Evolutionary conservation across 768 basidiomycete genomes (phyloP), one percentile per base, ranked within the genome.

Genomic region (Tricholoma sp.): DNA sequence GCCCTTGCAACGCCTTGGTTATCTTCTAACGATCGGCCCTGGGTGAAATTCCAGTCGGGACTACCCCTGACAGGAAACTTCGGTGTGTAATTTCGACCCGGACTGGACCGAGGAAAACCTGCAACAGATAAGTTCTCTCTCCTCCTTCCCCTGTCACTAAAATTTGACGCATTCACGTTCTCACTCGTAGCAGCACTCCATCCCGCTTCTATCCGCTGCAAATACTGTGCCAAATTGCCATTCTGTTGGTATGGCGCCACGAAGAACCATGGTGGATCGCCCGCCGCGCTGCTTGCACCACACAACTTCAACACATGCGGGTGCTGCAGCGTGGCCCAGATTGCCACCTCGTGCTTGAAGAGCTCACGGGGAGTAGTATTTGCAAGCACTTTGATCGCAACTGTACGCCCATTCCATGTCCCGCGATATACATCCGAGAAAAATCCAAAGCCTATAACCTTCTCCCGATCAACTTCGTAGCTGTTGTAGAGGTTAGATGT

Each of bases 381-480:
- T 1, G 83, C 78, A 13, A 91, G 73, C 3, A 89, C 81, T 69
- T 92, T 91, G 75, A 91, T 78, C 3, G 88, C 85, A 7, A 91
- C 89, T 0, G 75, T 74, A 17, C 76, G 75, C 2, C 76, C 79
- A 34, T 81, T 76, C 90, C 91, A 94, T 9, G 70, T 78, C 0
- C 90, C 91, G n/a, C 77, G 75, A 69, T 86, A 91, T 5, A 93
- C 89, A 54, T 86, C 81, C 24, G 24, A 87, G 72, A 91, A 89
- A 70, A 81, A 85, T 0, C 91, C 90, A 17, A 82, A 63, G 4
- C 89, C 86, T 56, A 94, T 84, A 66, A 83, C 80, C 55, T 76
- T 72, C 36, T 85, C 85, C 2, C 83, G 80, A 55, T 87, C 85
- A 33, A 93, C 80, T 70, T 94, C 92, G 63, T 88, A 89, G 52